Evolutionary conservation across 441 rosid species (phyloP).

Genomic region (Pelargonium citronellum): DNA sequence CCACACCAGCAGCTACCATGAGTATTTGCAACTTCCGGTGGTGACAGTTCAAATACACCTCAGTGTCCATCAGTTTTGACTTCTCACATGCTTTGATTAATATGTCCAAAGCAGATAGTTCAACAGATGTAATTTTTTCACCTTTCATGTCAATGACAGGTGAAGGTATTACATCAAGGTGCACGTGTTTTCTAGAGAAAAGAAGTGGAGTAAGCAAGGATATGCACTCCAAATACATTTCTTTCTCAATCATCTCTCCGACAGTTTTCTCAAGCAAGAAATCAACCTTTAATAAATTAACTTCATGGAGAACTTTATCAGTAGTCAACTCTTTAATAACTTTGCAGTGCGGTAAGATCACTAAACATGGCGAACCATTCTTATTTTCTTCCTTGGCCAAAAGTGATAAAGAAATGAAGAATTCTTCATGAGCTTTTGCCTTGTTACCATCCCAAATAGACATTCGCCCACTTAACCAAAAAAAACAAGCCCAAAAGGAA

Average conservation of each 20-base stretch:
- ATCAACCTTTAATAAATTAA: constrained; percentile 71
- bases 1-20: constrained; percentile 51
- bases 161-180: constrained; percentile 40
- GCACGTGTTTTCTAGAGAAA: constrained; percentile 44
- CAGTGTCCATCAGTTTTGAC: constrained; percentile 51
- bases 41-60: constrained; percentile 65
- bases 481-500: constrained; percentile 79
- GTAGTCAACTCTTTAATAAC: constrained; percentile 54
- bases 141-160: constrained; percentile 33
- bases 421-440: constrained; percentile 72
- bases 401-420: constrained; percentile 60
- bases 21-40: constrained; percentile 77
- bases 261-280: constrained; percentile 65
- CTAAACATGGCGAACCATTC: constrained; percentile 33
- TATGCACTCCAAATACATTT: constrained; percentile 61
- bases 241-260: constrained; percentile 72
- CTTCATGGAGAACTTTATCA: constrained; percentile 63
- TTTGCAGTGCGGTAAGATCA: constrained; percentile 67
- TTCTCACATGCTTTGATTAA: constrained; percentile 71
- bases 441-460: constrained; percentile 74
- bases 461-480: constrained; percentile 90
- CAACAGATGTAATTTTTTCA: constrained; percentile 45
- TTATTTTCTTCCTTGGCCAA: constrained; percentile 40
- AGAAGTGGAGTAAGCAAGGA: constrained; percentile 74
- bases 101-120: constrained; percentile 66